Conservation (phyloP, 176 grass and related monocot species). For the Hordeum vulgare region DNA sequence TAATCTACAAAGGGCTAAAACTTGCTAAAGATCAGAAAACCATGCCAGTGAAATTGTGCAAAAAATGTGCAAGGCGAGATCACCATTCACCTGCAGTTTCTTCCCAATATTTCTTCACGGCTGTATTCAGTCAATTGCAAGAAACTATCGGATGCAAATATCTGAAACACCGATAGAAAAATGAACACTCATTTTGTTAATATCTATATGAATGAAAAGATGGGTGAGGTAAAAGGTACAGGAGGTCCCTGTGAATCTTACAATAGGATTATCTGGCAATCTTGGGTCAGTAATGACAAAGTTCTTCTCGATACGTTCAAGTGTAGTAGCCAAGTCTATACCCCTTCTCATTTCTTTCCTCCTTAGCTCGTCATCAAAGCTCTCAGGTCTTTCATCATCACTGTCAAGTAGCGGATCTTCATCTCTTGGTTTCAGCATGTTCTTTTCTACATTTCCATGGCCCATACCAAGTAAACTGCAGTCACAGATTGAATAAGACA, state of each 20-base stretch:
- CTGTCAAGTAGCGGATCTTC: constrained; percentile 57
- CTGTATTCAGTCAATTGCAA: constrained; percentile 74
- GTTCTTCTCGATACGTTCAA: constrained; percentile 92
- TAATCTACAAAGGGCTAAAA: neutral
- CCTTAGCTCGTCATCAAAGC: constrained; percentile 66
- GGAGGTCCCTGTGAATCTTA: constrained; percentile 25
- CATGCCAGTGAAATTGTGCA: neutral
- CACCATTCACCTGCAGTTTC: constrained; percentile 70
- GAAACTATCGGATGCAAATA: constrained; percentile 90
- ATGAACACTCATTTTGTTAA: neutral
- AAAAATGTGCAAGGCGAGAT: neutral
- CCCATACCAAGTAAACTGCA: constrained; percentile 61
- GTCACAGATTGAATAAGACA: neutral
- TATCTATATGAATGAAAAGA: neutral
- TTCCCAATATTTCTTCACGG: constrained; percentile 83
- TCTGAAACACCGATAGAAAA: constrained; percentile 33
- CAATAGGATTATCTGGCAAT: constrained; percentile 77
- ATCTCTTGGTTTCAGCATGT: constrained; percentile 51
- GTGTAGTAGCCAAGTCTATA: constrained; percentile 93
- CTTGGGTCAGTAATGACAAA: constrained; percentile 77
- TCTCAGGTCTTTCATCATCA: constrained; percentile 79
- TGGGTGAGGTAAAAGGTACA: neutral
- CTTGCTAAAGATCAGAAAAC: neutral
- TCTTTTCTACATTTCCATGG: constrained; percentile 39
- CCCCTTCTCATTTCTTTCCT: constrained; percentile 98